phyloP scores from a whole-genome alignment of 1,139 yeast genomes.

The Lodderomyces metapsilosis region DNA sequence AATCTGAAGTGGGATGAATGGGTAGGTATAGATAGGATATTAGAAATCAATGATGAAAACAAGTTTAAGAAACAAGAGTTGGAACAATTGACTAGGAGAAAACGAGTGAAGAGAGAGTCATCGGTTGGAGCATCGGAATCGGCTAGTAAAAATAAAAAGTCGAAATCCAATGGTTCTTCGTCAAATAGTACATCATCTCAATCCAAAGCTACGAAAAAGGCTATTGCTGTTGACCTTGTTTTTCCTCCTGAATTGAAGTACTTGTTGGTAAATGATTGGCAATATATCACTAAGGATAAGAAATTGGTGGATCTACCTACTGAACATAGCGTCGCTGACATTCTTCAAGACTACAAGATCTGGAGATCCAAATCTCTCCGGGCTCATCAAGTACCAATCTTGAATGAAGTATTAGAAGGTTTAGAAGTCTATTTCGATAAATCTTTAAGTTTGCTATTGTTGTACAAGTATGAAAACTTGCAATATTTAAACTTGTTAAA shows the following conservation, averaged over 20 bases:
- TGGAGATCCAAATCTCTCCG: slow-evolving; percentile 13
- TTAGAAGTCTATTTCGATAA: slow-evolving; percentile 75
- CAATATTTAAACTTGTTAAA: slow-evolving; percentile 63
- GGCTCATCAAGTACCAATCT: slow-evolving; percentile 45
- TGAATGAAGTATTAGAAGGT: slow-evolving; percentile 69
- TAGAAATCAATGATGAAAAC: slow-evolving; percentile 71
- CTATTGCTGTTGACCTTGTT: slow-evolving; percentile 15
- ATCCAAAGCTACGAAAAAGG: slow-evolving; percentile 1
- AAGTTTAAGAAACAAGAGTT: slow-evolving; percentile 66
- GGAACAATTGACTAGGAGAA: slow-evolving; percentile 36
- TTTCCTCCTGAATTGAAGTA: slow-evolving; percentile 62
- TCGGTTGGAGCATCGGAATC: slow-evolving; percentile 1
- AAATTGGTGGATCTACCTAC: slow-evolving; percentile 62
- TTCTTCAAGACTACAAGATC: slow-evolving; percentile 45
- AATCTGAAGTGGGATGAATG: slow-evolving; percentile 96
- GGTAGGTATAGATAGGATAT: slow-evolving; percentile 71
- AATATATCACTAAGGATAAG: slow-evolving; percentile 75
- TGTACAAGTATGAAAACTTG: slow-evolving; percentile 82
- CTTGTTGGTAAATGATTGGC: slow-evolving; percentile 90
- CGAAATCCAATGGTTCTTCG: neutral
- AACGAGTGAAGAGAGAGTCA: slow-evolving; percentile 13
- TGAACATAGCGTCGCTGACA: slow-evolving; percentile 46
- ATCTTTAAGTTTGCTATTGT: slow-evolving; percentile 65
- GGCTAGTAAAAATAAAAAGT: neutral
- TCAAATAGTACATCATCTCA: slow-evolving; percentile 1